These are phyloP conservation scores for Backusella westeae DNA, from an alignment of 192 early-diverging fungal species.

Conservation along the genomic window DNA sequence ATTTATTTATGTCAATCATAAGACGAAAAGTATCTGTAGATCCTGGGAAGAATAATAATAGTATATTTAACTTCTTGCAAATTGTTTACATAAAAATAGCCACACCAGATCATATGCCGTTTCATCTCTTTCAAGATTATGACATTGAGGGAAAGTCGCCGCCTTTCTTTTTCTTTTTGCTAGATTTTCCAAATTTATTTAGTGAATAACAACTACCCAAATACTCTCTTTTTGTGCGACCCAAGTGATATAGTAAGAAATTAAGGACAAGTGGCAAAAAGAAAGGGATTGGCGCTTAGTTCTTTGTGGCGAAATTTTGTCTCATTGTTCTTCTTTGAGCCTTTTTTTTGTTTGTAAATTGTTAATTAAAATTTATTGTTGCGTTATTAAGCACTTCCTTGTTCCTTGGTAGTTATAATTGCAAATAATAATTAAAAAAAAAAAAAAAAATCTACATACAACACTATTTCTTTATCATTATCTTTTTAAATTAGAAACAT, in stretches of 20 bases:
- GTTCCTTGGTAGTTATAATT: background rate
- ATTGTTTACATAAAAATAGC: background rate
- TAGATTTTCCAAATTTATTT: background rate
- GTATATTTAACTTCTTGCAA: background rate
- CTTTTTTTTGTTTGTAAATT: background rate
- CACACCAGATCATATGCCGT: background rate
- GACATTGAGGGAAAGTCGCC: background rate
- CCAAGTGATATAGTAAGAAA: background rate
- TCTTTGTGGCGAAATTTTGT: background rate
- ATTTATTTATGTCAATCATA: background rate
- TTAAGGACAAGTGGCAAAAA: background rate
- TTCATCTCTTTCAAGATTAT: conserved; percentile 6
- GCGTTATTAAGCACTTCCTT: background rate
- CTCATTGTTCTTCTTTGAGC: background rate
- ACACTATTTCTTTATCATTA: background rate
- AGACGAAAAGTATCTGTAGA: background rate
- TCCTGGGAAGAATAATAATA: background rate
- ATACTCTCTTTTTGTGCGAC: background rate
- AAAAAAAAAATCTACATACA: background rate
- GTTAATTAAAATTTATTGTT: background rate
- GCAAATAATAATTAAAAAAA: background rate
- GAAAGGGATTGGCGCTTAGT: background rate
- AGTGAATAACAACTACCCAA: background rate
- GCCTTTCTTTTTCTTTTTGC: background rate
- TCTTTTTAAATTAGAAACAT: background rate